Evolutionary conservation across 2,329 filamentous ascomycete species (phyloP), one percentile per base, ranked within the genome.

Genomic region (Ambrosiella cleistominuta): DNA sequence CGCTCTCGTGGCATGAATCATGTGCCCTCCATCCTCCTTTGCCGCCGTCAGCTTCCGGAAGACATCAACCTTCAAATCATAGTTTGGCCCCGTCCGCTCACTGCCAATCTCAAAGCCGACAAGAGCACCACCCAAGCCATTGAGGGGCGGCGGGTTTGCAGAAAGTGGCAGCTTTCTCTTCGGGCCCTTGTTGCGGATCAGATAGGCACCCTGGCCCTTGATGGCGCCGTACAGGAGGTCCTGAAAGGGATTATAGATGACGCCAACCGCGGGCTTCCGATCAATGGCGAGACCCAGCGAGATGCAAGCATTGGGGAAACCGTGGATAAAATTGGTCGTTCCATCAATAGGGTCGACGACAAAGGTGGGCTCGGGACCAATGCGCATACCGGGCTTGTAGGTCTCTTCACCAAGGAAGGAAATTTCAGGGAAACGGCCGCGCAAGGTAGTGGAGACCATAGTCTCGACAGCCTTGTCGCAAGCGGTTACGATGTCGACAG

Each of bases 261-360:
- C 81, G 61, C 86, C 86, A 50, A 90, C 75, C 57, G 74, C 73
- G 19, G 86, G 85, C 9, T 67, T 65, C 62, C 77, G 77, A 65
- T 77, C 70, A 61, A 88, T 70, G 49, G 83, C 77, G 59, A 91
- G 75, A 51, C 86, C 86, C 39, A 91, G 80, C 9, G 84, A 88
- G 70, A 90, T 83, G 71, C 82, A 86, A 62, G 86, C 85, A 64
- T 81, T 77, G 3, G 85, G 84, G 70, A 87, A 84, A 17, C 77
- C 78, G 70, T 90, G 86, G 52, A 90, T 78, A 66, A 91, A 89
- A 74, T 90, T 90, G 55, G 83, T 88, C 6, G 81, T 89, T 66
- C 85, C 86, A 70, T 91, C 86, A 64, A 91, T 89, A 50, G 86
- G 86, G 67, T 91, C 86, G 63, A 86, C 82, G 66, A 90, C 78